These are phyloP conservation scores for Mortierella alpina DNA, from an alignment of 192 early-diverging fungal genomes.

Conservation along the genomic window DNA sequence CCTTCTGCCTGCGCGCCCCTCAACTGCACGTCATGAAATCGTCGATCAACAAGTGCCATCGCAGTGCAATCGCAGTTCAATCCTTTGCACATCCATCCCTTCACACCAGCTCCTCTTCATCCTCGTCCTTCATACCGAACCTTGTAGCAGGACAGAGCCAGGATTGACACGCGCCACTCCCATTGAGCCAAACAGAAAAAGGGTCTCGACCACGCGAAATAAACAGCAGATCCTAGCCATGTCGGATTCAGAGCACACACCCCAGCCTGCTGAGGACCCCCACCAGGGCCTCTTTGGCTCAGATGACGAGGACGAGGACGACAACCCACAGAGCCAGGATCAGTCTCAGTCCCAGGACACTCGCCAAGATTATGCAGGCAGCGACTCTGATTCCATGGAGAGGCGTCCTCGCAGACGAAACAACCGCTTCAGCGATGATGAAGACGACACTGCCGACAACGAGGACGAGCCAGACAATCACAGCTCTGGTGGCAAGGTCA, in stretches of 20 bases:
- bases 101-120: too few relatives aligned
- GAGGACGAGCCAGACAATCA: neutral
- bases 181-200: too few relatives aligned
- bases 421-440: constrained; percentile 43
- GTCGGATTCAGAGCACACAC: constrained; percentile 52
- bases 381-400: constrained; percentile 19
- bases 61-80: too few relatives aligned
- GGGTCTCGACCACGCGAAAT: neutral
- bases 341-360: neutral
- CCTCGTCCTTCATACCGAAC: too few relatives aligned
- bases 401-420: constrained; percentile 24
- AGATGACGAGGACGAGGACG: constrained; percentile 46
- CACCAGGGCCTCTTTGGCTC: constrained; percentile 49
- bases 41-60: too few relatives aligned
- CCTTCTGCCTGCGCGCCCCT: too few relatives aligned
- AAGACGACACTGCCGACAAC: constrained; percentile 20
- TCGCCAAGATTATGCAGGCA: neutral
- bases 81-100: too few relatives aligned
- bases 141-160: too few relatives aligned
- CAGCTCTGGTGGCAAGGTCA: constrained; percentile 10
- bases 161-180: too few relatives aligned
- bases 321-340: constrained; percentile 18
- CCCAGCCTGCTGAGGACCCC: constrained; percentile 34
- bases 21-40: too few relatives aligned
- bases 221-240: neutral